Conservation (phyloP, 495 filamentous ascomycete species). For the Daldinia caldariorum region DNA sequence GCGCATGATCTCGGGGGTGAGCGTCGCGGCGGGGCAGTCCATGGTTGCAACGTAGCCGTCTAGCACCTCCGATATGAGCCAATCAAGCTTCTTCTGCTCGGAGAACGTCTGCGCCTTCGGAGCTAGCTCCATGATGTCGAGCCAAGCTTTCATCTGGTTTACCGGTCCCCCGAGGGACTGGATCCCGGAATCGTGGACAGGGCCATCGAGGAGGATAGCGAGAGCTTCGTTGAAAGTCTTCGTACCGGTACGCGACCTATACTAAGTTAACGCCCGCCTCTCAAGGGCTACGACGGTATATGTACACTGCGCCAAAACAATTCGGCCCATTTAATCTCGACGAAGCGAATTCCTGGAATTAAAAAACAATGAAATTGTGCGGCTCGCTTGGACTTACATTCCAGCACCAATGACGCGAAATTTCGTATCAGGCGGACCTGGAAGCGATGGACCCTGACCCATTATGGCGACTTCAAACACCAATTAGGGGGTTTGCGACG, state of each 20-base stretch:
- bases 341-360: not conserved
- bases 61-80: slow-evolving; percentile 46
- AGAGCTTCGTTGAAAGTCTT: slow-evolving; percentile 49
- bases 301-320: not conserved
- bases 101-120: slow-evolving; percentile 44
- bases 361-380: not conserved
- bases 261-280: slow-evolving; percentile 24
- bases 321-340: not conserved
- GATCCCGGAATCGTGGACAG: slow-evolving; percentile 49
- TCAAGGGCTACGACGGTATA: not conserved
- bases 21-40: slow-evolving; percentile 48
- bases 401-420: slow-evolving; percentile 50
- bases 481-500: slow-evolving; percentile 23
- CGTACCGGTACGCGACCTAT: slow-evolving; percentile 49
- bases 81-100: slow-evolving; percentile 48
- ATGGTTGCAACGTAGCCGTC: slow-evolving; percentile 53
- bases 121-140: slow-evolving; percentile 47
- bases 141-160: slow-evolving; percentile 45
- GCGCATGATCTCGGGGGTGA: slow-evolving; percentile 51
- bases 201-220: slow-evolving; percentile 45
- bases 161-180: slow-evolving; percentile 45
- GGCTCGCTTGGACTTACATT: slow-evolving; percentile 43
- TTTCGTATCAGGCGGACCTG: slow-evolving; percentile 46
- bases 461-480: slow-evolving; percentile 36
- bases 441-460: slow-evolving; percentile 48